These are phyloP conservation scores for Xylariaceae sp. DNA, from an alignment of 2,329 filamentous ascomycete genomes.

Conservation along the genomic window DNA sequence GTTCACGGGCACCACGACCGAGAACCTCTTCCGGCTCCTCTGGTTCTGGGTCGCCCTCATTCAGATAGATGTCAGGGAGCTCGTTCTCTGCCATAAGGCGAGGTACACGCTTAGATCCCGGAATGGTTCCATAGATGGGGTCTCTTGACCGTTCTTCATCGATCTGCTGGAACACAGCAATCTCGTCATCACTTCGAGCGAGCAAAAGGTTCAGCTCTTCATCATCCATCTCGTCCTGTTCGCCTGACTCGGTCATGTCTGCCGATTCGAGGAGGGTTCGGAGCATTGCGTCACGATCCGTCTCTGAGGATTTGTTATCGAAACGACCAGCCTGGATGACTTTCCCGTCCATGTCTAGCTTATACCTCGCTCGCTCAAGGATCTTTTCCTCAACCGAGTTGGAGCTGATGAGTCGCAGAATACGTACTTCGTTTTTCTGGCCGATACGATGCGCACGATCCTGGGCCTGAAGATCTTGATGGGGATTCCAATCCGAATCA, in stretches of 20 bases:
- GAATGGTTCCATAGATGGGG: conserved; percentile 66
- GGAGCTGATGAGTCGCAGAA: conserved; percentile 89
- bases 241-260: conserved; percentile 63
- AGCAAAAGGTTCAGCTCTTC: conserved; percentile 95
- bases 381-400: conserved; percentile 99
- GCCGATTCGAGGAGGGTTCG: conserved; percentile 87
- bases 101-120: conserved; percentile 62
- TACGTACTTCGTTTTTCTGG: conserved; percentile 98
- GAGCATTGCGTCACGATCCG: conserved; percentile 95
- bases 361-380: conserved; percentile 91
- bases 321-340: conserved; percentile 99
- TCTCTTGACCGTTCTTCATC: conserved; percentile 71
- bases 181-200: conserved; percentile 80
- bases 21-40: conserved; percentile 76
- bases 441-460: conserved; percentile 99
- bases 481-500: conserved; percentile 99
- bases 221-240: conserved; percentile 97
- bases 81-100: conserved; percentile 86
- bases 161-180: conserved; percentile 74
- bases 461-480: conserved; percentile 97
- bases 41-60: conserved; percentile 75
- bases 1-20: conserved; percentile 90
- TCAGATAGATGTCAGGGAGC: conserved; percentile 89
- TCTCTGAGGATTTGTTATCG: conserved; percentile 98
- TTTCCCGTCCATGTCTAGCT: conserved; percentile 99